These are phyloP conservation scores for Cladophialophora carrionii DNA, from an alignment of 2,329 filamentous ascomycete genomes.

Conservation along the genomic window DNA sequence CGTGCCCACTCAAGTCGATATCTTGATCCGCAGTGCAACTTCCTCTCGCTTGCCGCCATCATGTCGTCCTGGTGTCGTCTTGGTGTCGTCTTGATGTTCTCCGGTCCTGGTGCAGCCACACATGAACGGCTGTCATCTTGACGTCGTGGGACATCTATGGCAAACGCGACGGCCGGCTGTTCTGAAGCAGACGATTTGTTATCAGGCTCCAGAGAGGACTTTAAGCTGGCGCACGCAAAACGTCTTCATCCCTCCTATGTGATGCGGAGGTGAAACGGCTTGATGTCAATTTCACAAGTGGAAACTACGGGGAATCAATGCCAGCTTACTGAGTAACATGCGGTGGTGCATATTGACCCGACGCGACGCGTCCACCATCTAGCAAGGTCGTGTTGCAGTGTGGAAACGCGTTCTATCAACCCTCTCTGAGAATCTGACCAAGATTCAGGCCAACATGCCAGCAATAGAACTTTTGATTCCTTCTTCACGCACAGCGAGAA, in stretches of 20 bases:
- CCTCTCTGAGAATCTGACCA: background rate
- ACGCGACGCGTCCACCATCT: background rate
- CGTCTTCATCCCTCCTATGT: background rate
- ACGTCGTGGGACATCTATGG: background rate
- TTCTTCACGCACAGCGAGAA: conserved; percentile 25
- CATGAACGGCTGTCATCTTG: background rate
- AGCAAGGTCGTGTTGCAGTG: too few species aligned
- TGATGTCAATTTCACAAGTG: background rate
- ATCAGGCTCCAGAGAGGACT: background rate
- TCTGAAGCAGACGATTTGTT: background rate
- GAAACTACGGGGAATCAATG: background rate
- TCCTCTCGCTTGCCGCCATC: background rate
- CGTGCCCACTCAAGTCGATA: background rate
- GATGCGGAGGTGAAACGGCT: too few species aligned
- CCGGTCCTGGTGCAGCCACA: background rate
- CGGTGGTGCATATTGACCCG: background rate
- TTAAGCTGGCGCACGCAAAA: background rate
- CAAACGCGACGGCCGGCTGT: background rate
- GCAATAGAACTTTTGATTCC: conserved; percentile 47
- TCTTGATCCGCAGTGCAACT: background rate
- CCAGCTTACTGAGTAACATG: background rate
- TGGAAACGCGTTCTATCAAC: background rate
- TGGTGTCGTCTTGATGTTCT: background rate
- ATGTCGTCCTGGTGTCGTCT: background rate
- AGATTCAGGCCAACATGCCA: conserved; percentile 44